Conservation (phyloP, 305 asterid species). For the Rubia occidens region DNA sequence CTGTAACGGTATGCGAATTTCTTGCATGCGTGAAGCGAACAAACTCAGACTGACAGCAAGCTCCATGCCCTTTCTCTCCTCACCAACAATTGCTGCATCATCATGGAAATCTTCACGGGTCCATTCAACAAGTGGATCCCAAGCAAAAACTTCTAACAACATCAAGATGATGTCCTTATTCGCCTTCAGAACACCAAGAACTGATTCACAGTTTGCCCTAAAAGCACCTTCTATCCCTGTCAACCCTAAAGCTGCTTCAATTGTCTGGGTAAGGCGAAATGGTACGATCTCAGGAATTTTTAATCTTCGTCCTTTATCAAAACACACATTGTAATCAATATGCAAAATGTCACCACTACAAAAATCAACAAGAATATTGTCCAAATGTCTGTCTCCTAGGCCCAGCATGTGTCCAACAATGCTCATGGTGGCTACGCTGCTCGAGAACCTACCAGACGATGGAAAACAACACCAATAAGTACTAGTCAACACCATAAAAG, state of each 20-base stretch:
- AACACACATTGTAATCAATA: constrained; percentile 97
- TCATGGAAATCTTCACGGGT: constrained; percentile 98
- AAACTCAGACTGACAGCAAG: constrained; percentile 99
- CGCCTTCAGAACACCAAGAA: constrained; percentile 80
- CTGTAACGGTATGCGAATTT: constrained; percentile 96
- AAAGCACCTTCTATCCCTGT: constrained; percentile 96
- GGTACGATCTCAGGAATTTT: constrained; percentile 99
- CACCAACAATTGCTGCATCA: constrained; percentile 98
- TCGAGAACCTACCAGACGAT: constrained; percentile 67
- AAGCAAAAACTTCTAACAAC: constrained; percentile 88
- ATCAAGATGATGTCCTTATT: constrained; percentile 91
- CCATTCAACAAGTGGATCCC: constrained; percentile 99
- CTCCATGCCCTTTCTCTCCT: constrained; percentile 99
- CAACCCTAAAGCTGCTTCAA: constrained; percentile 92
- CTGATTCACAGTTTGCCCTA: constrained; percentile 91
- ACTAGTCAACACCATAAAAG: not conserved
- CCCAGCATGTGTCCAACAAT: constrained; percentile 92
- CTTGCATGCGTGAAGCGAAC: constrained; percentile 97
- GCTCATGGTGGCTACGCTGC: constrained; percentile 97
- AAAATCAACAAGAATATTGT: constrained; percentile 91
- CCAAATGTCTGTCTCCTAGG: constrained; percentile 97
- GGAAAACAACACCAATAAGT: not conserved
- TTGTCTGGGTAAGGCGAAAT: constrained; percentile 95
- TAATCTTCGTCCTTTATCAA: constrained; percentile 95
- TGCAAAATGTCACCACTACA: constrained; percentile 90